A percentile compares a stretch with the other conserved stretches of the same genome.
These are phyloP conservation scores for Yamadazyma songkhlaensis DNA, from an alignment of 1,139 yeast species.

Conservation along the genomic window DNA sequence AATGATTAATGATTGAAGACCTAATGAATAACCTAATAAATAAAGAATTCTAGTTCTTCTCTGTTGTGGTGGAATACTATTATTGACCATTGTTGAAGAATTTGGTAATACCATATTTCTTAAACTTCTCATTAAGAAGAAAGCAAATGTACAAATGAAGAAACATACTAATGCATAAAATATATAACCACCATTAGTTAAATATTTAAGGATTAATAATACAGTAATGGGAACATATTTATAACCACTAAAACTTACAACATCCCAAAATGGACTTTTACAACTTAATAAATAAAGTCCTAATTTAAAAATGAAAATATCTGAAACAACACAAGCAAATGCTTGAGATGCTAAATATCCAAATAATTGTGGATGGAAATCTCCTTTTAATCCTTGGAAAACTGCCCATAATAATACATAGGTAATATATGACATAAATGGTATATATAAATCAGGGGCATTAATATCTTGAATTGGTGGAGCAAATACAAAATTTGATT, in stretches of 20 bases:
- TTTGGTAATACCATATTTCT: conserved; percentile 70
- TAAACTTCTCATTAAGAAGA: conserved; percentile 79
- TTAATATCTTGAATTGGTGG: conserved; percentile 82
- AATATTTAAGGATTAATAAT: conserved; percentile 48
- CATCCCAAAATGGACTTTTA: conserved; percentile 69
- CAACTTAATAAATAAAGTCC: conserved; percentile 47
- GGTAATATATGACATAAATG: conserved; percentile 88
- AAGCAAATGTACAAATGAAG: conserved; percentile 51
- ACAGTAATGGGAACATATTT: conserved; percentile 80
- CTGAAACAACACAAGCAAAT: conserved; percentile 76
- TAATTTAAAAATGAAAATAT: conserved; percentile 45
- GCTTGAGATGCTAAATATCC: conserved; percentile 92
- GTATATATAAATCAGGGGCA: conserved; percentile 96
- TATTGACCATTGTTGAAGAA: conserved; percentile 39
- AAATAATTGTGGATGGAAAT: conserved; percentile 89
- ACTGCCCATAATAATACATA: conserved; percentile 84
- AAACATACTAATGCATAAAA: conserved; percentile 41
- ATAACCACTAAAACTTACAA: conserved; percentile 89
- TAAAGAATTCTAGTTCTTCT: conserved; percentile 84
- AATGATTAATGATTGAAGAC: conserved; percentile 61
- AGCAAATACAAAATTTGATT: conserved; percentile 48
- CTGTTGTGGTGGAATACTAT: conserved; percentile 60
- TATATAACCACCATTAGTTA: conserved; percentile 33
- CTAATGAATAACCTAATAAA: conserved; percentile 79
- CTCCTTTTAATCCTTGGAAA: conserved; percentile 82